Base-by-base conservation (phyloP, 2,329 filamentous ascomycete genomes). In the Aplosporella prunicola region DNA sequence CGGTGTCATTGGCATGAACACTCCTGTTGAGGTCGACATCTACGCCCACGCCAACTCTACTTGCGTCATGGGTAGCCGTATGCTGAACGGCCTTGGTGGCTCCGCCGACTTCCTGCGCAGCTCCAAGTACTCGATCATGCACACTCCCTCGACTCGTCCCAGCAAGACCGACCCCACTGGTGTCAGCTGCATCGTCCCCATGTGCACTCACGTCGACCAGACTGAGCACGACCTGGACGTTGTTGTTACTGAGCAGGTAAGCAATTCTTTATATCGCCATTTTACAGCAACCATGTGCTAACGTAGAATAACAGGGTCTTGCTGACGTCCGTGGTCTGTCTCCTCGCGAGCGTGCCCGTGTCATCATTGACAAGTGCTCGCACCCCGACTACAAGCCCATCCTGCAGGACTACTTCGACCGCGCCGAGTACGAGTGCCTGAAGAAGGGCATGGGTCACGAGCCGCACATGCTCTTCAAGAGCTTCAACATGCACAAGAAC, bases 1-100 rank as follows among this genome's bases (percentile, higher is more conserved):
- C 1, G 86, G 86, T 43, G 79, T 87, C 47, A 93, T 94, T 50
- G 86, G 84, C 58, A 93, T 93, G 86, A 93, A 93, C 72, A 93
- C 86, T 0, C 86, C 86, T 15, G 84, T 93, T 31, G 87, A 93
- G 64, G 86, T 93, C 11, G 87, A 93, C 63, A 93, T 93, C 53
- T 93, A 93, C 64, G 87, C 86, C 2, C 86, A 93, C 64, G 87
- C 87, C 51, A 94, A 93, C 74, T 80, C 74, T 44, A 93, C 86
- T 38, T 88, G 82, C 55, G 86, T 93, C 15, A 86, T 91, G 78
- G 86, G 87, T 46, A 80, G 74, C 44, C 79, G 87, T 40, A 91
- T 89, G 82, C 72, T 91, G 43, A 89, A 89, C 66, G 84, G 84
- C 9, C 76, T 91, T 5, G 84, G 84, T 33, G 84, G 84, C 4